Base-by-base conservation (phyloP, 2,329 filamentous ascomycete species). In the Diaporthe batatas region DNA sequence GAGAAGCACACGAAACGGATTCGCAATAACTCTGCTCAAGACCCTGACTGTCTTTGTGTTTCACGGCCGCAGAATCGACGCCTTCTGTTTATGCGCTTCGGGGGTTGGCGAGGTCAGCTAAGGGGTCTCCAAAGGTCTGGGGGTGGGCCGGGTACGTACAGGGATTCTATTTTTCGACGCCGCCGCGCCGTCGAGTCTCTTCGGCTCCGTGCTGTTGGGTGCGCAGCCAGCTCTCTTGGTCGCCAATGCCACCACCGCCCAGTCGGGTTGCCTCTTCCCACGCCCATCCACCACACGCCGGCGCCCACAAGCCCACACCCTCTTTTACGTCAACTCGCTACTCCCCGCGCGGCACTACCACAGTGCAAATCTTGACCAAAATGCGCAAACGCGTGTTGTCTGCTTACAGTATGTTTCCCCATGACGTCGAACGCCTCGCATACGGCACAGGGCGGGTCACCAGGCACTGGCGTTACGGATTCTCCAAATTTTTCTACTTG, bases 91-190 rank as follows among this genome's bases (percentile, higher is more conserved):
- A 47, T 68, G 65, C 67, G 44, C 44, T 55, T 49, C 53, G 42
- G 21, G 67, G 71, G 54, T 42, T 64, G 69, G 54, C 73, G 58
- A 69, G 67, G 70, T 55, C 70, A 25, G 47, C 54, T 55, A 64
- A 49, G 55, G 25, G 59, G 71, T 44, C 71, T 54, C 64, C 53
- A 57, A 65, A 70, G 51, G 49, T 36, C 39, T 21, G 39, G 55
- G 29, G 71, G 23, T 53, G 68, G 55, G 68, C 36, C 47, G 68
- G 68, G 32, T 54, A 42, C 44, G 55, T 54, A 44, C 51, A 57
- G 7, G 34, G 21, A 57, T 64, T 64, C 70, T 74, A 74, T 74
- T 74, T 74, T 71, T 34, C 53, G 62, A 59, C 57, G 44, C 49
- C 54, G 54, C 58, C 49, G 47, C 58, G 55, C 34, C 55, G 49